These are phyloP conservation scores for Rhizopus arrhizus DNA, from an alignment of 371 early-diverging fungal species.

Conservation along the genomic window DNA sequence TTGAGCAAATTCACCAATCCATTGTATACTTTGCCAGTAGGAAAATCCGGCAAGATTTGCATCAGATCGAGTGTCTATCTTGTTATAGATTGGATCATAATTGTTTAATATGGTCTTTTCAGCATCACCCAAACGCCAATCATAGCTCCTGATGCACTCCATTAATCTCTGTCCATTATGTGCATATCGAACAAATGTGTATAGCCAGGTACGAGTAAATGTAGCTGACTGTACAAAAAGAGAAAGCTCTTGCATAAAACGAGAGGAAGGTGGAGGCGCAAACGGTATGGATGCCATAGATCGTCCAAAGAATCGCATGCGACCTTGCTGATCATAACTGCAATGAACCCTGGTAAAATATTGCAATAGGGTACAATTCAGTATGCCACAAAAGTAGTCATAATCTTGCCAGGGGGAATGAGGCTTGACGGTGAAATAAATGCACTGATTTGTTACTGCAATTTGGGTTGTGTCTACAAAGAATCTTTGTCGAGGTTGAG, in stretches of 20 bases:
- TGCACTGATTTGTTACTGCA: constrained; percentile 63
- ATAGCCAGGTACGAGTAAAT: constrained; percentile 23
- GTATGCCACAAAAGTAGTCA: constrained; percentile 54
- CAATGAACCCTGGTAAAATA: constrained; percentile 58
- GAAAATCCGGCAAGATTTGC: not conserved
- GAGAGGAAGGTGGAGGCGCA: constrained; percentile 38
- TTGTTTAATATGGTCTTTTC: constrained; percentile 11
- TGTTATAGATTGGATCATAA: not conserved
- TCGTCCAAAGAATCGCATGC: constrained; percentile 64
- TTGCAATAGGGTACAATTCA: constrained; percentile 61
- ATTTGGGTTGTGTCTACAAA: constrained; percentile 48
- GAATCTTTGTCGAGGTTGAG: constrained; percentile 63
- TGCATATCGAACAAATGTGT: constrained; percentile 17
- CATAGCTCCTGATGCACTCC: constrained; percentile 38
- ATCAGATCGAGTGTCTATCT: not conserved
- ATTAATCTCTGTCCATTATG: constrained; percentile 18
- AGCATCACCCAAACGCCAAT: constrained; percentile 28
- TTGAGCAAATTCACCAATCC: constrained; percentile 9
- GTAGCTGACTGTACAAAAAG: constrained; percentile 27
- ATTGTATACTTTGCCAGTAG: constrained; percentile 1
- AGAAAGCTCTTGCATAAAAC: constrained; percentile 21
- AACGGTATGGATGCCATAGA: constrained; percentile 68
- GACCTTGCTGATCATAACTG: constrained; percentile 65
- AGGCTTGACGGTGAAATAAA: constrained; percentile 57
- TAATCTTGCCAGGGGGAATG: constrained; percentile 27